Percentiles rank a stretch among this genome's conserved stretches.
phyloP scores from a whole-genome alignment of 2,329 filamentous ascomycete genomes.

The Epichloe sp. region DNA sequence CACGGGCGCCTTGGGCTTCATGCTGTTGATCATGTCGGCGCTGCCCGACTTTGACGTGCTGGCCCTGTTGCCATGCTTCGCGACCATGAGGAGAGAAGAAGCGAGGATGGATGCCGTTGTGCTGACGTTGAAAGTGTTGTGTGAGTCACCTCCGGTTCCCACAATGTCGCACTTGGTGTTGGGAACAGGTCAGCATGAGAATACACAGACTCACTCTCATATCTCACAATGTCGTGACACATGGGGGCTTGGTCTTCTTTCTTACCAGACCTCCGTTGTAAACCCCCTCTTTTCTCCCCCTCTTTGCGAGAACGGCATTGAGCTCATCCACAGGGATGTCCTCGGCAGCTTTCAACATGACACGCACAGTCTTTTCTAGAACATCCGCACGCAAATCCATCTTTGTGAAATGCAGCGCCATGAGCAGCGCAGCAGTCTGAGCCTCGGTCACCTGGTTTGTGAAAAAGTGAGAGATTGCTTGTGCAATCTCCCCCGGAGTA shows the following conservation, averaged over 20 bases:
- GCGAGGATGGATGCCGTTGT: constrained; percentile 90
- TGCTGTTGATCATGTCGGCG: constrained; percentile 74
- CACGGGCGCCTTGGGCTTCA: constrained; percentile 57
- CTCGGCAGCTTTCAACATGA: constrained; percentile 72
- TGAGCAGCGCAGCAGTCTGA: constrained; percentile 76
- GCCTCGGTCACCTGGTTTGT: constrained; percentile 79
- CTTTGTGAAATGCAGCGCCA: constrained; percentile 81
- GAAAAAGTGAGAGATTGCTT: constrained; percentile 85
- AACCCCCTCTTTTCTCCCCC: constrained; percentile 51
- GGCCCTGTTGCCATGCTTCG: constrained; percentile 92
- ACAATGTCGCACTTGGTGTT: constrained; percentile 70
- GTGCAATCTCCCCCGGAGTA: constrained; percentile 68
- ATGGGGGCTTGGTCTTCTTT: background rate
- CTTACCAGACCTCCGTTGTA: constrained; percentile 77
- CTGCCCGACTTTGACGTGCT: constrained; percentile 93
- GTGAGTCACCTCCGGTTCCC: constrained; percentile 87
- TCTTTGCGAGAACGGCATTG: constrained; percentile 43
- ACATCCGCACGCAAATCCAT: constrained; percentile 77
- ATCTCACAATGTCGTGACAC: background rate
- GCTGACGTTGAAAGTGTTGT: constrained; percentile 97
- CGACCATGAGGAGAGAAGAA: constrained; percentile 70
- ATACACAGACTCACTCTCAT: constrained; percentile 3
- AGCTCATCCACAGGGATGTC: constrained; percentile 55
- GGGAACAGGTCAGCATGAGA: background rate
- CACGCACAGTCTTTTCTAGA: constrained; percentile 67